Evolutionary conservation across 805 yeast genomes (phyloP), one percentile per base, ranked within the genome.

Genomic region (Hanseniaspora pseudoguilliermondii): DNA sequence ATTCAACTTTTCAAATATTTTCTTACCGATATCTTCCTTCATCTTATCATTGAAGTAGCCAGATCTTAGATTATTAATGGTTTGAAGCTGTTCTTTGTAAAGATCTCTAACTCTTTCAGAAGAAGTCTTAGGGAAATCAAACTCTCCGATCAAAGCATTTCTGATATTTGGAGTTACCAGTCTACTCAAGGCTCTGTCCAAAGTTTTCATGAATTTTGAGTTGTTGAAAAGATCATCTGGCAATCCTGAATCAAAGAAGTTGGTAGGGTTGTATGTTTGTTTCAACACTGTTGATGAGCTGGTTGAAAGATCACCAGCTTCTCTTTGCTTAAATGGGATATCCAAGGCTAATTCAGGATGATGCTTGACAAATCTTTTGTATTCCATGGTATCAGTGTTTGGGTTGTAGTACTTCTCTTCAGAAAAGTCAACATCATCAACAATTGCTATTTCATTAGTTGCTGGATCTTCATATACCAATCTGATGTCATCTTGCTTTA

Each of bases 401-500:
- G 78, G 79, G 65, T 89, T 95, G 67, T 78, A 91, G 65, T 84
- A 83, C 51, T 73, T 70, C 23, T 86, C 95, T 52, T 77, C 77
- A 20, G 56, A 27, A 65, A 81, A 81, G 32, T 75, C 80, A 20
- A 91, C 65, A 47, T 81, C 80, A 62, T 86, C 84, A 29, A 95
- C 88, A 3, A 89, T 96, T 15, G 88, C 85, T 43, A 86, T 83
- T 62, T 76, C 67, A 2, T 91, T 91, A 27, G 76, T 75, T 16
- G 65, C 70, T 51, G 80, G 87, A 60, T 83, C 82, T 54, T 84
- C 85, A 25, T 91, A 90, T 1, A 91, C 93, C 50, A 91, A 76
- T 64, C 83, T 82, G 57, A 90, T 71, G 60, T 83, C 79, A 25
- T 73, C 71, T 59, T 78, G 75, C 39, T 80, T 78, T 32, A 86